Evolutionary conservation across 2,329 filamentous ascomycete genomes (phyloP), one percentile per base, ranked within the genome.

Genomic region (Botrytis hyacinthi): DNA sequence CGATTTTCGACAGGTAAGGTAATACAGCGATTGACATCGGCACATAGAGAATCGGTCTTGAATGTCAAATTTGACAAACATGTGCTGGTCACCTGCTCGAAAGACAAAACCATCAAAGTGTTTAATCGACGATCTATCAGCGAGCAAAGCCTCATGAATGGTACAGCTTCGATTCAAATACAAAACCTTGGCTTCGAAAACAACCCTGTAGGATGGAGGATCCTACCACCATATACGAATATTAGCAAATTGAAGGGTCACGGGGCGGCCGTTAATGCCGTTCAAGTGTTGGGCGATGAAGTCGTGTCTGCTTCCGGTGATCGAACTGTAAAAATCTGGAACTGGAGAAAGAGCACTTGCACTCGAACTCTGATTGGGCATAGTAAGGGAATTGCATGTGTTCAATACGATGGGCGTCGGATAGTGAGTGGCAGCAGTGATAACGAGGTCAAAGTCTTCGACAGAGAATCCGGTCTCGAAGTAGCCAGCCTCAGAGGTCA

Each of bases 361-460:
- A 87, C 88, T 62, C 90, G 92, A 78, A 97, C 93, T 0, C 90
- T 97, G 48, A 86, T 93, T 57, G 96, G 95, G 2, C 96, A 99
- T 79, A 90, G 89, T 76, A 99, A 99, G 81, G 96, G 96, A 46
- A 98, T 99, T 78, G 96, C 96, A 4, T 99, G 96, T 81, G 95
- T 99, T 26, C 95, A 99, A 82, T 98, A 96, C 80, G 96, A 99
- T 81, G 94, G 94, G 40, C 90, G 93, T 69, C 90, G 96, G 32
- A 97, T 99, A 76, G 94, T 99, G 70, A 98, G 94, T 78, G 96
- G 96, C 4, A 98, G 95, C 82, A 98, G 95, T 78, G 96, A 99
- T 82, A 94, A 97, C 80, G 95, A 96, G 59, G 94, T 99, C 46
- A 94, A 96, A 77, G 96, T 99, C 32, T 99, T 97, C 81, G 96